Base-by-base conservation (phyloP, 306 rosid genomes). In the Lathyrus aphaca region DNA sequence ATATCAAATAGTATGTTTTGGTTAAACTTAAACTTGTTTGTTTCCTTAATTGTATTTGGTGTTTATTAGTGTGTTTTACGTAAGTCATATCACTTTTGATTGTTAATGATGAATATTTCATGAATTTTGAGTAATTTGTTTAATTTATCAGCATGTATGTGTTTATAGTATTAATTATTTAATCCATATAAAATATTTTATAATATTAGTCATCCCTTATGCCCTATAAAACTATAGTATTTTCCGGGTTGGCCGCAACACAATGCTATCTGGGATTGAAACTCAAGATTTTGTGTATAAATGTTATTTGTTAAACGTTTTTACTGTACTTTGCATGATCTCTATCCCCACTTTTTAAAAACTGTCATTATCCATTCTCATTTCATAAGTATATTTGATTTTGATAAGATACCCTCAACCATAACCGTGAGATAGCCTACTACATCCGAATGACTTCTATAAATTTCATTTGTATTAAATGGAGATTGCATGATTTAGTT, bases 321-420 rank as follows among this genome's bases (percentile, higher is more conserved):
- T 3, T 8, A 18, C 11, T 18, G 57, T 72, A 60, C 62, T 35
- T 50, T 49, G 19, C 18, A n/a, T 21, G 43, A 61, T 9, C 11
- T 59, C 29, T 15, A 23, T 49, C 59, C 30, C 48, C 65, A 37
- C 12, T 45, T 14, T 61, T 37, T 48, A 62, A 49, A 61, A 72
- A n/a, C n/a, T 61, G 43, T 37, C 10, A 12, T 48, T 37, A 14
- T 60, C 51, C 37, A 9, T 65, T 71, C 53, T 57, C 27, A 23
- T 56, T 16, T 46, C 29, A 18, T n/a, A 71, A 58, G 51, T 66
- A 59, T 48, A 15, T 71, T 46, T 17, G 25, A 46, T 72, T 18
- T 18, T 51, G 57, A 51, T 51, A 51, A 10, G 27, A 61, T 35
- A 71, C 37, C 23, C 37, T 27, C 29, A 30, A 15, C 40, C 16